Conservation (phyloP, 352 stramenopile species). For the Pythium periplocum region DNA sequence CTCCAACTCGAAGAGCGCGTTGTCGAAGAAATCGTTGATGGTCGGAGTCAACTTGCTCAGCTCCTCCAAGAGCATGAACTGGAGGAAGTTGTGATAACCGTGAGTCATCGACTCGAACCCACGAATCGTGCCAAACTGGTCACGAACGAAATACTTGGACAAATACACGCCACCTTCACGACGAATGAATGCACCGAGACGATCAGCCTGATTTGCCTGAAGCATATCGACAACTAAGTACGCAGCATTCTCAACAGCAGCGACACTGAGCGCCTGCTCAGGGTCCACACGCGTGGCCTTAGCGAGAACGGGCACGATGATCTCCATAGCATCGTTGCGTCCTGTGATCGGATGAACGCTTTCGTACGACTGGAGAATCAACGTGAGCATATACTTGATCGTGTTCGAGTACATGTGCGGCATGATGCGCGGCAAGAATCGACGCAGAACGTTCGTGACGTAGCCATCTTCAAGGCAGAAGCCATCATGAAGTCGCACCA, state of each 20-base stretch:
- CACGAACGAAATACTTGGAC: conserved; percentile 86
- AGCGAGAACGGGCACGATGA: conserved; percentile 55
- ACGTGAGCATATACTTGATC: conserved; percentile 87
- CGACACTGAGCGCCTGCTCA: conserved; percentile 29
- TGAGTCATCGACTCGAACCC: conserved; percentile 85
- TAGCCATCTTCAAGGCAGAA: conserved; percentile 86
- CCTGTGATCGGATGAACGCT: conserved; percentile 85
- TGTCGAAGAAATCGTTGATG: conserved; percentile 61
- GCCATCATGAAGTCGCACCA: conserved; percentile 81
- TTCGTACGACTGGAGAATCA: conserved; percentile 86
- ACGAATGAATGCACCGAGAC: conserved; percentile 74
- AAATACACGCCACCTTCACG: conserved; percentile 78
- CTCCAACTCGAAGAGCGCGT: conserved; percentile 57
- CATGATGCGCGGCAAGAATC: conserved; percentile 71
- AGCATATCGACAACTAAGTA: conserved; percentile 84
- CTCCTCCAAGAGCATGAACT: conserved; percentile 86
- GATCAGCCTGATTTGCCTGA: conserved; percentile 81
- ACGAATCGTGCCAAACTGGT: conserved; percentile 86
- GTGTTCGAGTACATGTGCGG: conserved; percentile 85
- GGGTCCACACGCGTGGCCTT: conserved; percentile 42
- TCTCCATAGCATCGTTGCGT: conserved; percentile 85
- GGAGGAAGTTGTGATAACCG: conserved; percentile 88
- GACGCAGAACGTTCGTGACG: conserved; percentile 73
- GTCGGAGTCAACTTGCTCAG: conserved; percentile 70
- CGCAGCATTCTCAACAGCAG: conserved; percentile 70